Conservation (phyloP, 352 stramenopile genomes). For the Aphanomyces stellatus region DNA sequence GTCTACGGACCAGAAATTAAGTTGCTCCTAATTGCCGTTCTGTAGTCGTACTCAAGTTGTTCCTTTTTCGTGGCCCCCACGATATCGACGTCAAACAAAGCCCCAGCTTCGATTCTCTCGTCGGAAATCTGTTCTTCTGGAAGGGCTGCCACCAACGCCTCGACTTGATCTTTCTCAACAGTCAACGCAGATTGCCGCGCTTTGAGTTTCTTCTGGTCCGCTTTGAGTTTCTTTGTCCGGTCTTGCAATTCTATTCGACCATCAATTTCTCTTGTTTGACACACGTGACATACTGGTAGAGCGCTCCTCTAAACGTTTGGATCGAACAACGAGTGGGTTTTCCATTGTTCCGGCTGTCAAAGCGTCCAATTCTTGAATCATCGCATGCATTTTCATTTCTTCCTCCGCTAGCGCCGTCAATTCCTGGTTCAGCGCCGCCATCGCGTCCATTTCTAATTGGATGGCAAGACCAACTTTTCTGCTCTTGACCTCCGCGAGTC, state of each 20-base stretch:
- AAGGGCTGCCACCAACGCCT: not conserved
- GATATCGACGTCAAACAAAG: not conserved
- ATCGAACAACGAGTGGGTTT: not conserved
- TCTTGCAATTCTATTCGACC: not conserved
- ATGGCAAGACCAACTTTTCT: not conserved
- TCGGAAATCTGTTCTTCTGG: not conserved
- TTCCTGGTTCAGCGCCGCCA: not conserved
- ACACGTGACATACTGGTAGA: not conserved
- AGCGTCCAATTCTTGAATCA: not conserved
- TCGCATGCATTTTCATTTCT: too few relatives aligned
- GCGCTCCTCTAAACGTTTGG: not conserved
- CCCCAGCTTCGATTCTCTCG: not conserved
- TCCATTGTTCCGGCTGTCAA: not conserved
- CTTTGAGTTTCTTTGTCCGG: not conserved
- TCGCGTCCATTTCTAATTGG: not conserved
- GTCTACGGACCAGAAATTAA: not conserved
- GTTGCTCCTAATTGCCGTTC: not conserved
- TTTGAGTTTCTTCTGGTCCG: slow-evolving; percentile 4
- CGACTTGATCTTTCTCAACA: not conserved
- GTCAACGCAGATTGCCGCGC: not conserved
- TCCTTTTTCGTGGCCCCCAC: not conserved
- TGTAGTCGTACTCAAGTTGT: not conserved
- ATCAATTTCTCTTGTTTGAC: not conserved
- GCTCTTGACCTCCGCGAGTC: not conserved
- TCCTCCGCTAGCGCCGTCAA: not conserved